These are phyloP conservation scores for Pseudomassariella vexata DNA, from an alignment of 2,329 filamentous ascomycete species.

Conservation along the genomic window DNA sequence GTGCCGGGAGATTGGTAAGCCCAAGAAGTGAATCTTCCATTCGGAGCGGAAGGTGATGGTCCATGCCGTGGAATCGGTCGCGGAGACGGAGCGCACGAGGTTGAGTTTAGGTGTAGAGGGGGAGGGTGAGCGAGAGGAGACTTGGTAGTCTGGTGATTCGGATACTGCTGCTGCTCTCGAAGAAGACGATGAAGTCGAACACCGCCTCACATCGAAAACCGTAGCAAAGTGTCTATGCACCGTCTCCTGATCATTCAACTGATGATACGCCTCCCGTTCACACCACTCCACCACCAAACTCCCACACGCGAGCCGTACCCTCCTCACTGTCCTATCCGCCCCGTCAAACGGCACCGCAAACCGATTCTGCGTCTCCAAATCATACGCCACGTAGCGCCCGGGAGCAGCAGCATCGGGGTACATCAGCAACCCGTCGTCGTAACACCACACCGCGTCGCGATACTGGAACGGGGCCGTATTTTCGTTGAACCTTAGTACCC, in stretches of 20 bases:
- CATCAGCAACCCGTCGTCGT: conserved; percentile 48
- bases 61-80: conserved; percentile 31
- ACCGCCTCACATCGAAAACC: conserved; percentile 42
- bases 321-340: conserved; percentile 42
- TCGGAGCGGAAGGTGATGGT: conserved; percentile 46
- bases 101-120: conserved; percentile 7
- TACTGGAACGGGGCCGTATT: conserved; percentile 37
- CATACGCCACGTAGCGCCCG: conserved; percentile 37
- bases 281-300: conserved; percentile 63
- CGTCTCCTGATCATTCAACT: conserved; percentile 42
- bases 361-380: conserved; percentile 39
- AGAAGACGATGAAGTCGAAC: conserved; percentile 5
- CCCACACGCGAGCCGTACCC: conserved; percentile 44
- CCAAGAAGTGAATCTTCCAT: conserved; percentile 55
- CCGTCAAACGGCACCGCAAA: conserved; percentile 45
- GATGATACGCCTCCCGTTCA: conserved; percentile 43
- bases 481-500: conserved; percentile 34
- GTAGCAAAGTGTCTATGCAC: conserved; percentile 56
- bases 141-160: too few species aligned
- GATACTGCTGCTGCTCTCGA: too few species aligned
- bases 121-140: conserved; percentile 9
- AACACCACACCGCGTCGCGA: conserved; percentile 45
- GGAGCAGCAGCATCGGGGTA: conserved; percentile 38
- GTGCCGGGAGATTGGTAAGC: conserved; percentile 45
- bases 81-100: conserved; percentile 5